Evolutionary conservation across 257 asterid genomes (phyloP), one percentile per base, ranked within the genome.

Genomic region (Solanum bukasovii): DNA sequence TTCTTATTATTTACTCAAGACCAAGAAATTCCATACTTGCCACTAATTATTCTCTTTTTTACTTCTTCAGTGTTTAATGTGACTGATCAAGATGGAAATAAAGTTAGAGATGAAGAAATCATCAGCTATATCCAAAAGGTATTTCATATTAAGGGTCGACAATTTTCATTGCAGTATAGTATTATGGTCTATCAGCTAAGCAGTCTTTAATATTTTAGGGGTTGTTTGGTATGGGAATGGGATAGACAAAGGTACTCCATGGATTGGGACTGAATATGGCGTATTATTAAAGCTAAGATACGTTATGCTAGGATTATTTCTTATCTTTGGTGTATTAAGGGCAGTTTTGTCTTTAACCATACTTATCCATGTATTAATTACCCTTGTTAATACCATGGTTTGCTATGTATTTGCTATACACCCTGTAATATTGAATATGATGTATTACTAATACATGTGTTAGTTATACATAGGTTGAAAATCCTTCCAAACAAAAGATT

Each of bases 71-170:
- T 95, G 71, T 95, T 95, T 86, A 90, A 93, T 37, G 98, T 95
- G 91, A 93, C 91, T 33, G 95, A 92, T 87, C 92, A 82, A 18
- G 91, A 89, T 84, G 96, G 96, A 82, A 89, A 90, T 87, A 95
- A 95, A 91, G 88, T 95, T 79, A 90, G 93, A 90, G 95, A 93
- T 90, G 90, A 83, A 89, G 92, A 89, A 87, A 85, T 93, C 87
- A 89, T 95, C 89, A 91, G 87, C 88, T 91, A 93, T 89, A 93
- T 95, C 84, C 93, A 93, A 85, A 91, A 90, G 98, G 98, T 95
- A 92, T 77, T 74, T 81, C 84, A 44, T 46, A 25, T 78, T 33
- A 37, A 85, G 34, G 44, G 8, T 79, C 42, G 25, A 72, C 70
- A 12, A 37, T 35, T 37, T 71, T n/a, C 74, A 79, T 49, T 18